Percentiles rank a stretch among this genome's conserved stretches.
Evolutionary conservation across 257 asterid genomes (phyloP).

Genomic region (Linderniella brevidens): DNA sequence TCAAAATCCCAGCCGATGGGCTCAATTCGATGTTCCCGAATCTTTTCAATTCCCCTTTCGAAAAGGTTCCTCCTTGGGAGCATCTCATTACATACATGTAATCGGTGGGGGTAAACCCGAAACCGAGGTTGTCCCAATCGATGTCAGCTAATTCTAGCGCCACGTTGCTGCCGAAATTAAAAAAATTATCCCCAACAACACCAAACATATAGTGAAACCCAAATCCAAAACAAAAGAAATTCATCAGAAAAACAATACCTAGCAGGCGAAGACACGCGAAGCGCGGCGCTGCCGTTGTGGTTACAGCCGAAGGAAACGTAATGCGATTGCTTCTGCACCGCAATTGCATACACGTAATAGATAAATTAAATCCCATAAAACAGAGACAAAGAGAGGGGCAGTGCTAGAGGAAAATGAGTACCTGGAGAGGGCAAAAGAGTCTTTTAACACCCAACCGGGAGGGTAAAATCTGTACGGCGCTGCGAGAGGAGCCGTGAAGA

Average conservation of each 20-base stretch:
- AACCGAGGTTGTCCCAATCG: conserved; percentile 66
- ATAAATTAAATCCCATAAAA: not conserved
- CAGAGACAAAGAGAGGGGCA: too few relatives aligned
- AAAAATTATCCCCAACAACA: not conserved
- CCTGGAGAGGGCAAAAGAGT: conserved; percentile 13
- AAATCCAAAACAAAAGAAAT: not conserved
- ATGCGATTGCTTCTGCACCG: conserved; percentile 19
- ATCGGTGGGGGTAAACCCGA: conserved; percentile 39
- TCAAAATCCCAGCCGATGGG: conserved; percentile 60
- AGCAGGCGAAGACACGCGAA: conserved; percentile 23
- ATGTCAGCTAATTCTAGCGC: conserved; percentile 23
- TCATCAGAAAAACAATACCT: conserved; percentile 14
- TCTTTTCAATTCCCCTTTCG: conserved; percentile 43
- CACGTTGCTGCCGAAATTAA: conserved; percentile 16
- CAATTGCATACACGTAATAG: not conserved
- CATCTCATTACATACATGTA: conserved; percentile 62
- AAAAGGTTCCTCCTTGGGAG: conserved; percentile 30
- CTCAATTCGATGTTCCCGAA: conserved; percentile 76
- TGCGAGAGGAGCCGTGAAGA: conserved; percentile 10
- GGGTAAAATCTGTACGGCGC: conserved; percentile 9
- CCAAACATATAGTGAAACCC: conserved; percentile 1
- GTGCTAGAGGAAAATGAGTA: not conserved
- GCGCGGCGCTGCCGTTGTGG: conserved; percentile 11
- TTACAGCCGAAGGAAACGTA: conserved; percentile 10
- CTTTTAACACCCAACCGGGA: conserved; percentile 10